These are phyloP conservation scores for Isatis tinctoria DNA, from an alignment of 345 rosid genomes.

Conservation along the genomic window DNA sequence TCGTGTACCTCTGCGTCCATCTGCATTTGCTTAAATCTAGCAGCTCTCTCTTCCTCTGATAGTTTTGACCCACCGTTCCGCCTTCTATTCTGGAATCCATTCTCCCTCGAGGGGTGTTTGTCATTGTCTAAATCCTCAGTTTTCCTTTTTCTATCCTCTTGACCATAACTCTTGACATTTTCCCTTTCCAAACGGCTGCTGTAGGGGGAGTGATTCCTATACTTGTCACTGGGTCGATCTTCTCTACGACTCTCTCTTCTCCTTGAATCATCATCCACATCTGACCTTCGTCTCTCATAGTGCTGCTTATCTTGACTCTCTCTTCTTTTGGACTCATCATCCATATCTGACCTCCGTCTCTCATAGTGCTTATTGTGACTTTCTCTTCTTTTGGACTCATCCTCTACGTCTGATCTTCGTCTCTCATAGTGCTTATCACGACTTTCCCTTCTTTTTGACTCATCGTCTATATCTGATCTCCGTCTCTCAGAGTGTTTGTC, in stretches of 20 bases:
- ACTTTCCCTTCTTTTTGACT: constrained; percentile 10
- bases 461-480: not conserved
- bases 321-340: constrained; percentile 19
- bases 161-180: constrained; percentile 27
- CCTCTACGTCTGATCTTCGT: constrained; percentile 29
- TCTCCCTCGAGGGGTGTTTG: constrained; percentile 31
- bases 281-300: constrained; percentile 25
- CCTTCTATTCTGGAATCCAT: constrained; percentile 38
- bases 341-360: constrained; percentile 11
- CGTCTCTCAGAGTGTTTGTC: constrained; percentile 27
- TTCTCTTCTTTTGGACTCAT: constrained; percentile 42
- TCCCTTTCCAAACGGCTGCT: constrained; percentile 16
- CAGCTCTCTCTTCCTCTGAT: constrained; percentile 83
- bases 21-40: constrained; percentile 77
- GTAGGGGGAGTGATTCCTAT: constrained; percentile 34
- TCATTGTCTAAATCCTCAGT: constrained; percentile 36
- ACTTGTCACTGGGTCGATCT: constrained; percentile 24
- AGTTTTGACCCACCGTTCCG: constrained; percentile 50
- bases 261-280: constrained; percentile 41
- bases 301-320: constrained; percentile 19
- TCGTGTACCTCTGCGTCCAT: constrained; percentile 84
- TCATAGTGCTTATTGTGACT: constrained; percentile 24
- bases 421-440: constrained; percentile 26
- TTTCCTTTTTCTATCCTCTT: constrained; percentile 32
- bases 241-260: constrained; percentile 34